Conservation (phyloP, 352 stramenopile genomes). For the Globisporangium cederbergense region DNA sequence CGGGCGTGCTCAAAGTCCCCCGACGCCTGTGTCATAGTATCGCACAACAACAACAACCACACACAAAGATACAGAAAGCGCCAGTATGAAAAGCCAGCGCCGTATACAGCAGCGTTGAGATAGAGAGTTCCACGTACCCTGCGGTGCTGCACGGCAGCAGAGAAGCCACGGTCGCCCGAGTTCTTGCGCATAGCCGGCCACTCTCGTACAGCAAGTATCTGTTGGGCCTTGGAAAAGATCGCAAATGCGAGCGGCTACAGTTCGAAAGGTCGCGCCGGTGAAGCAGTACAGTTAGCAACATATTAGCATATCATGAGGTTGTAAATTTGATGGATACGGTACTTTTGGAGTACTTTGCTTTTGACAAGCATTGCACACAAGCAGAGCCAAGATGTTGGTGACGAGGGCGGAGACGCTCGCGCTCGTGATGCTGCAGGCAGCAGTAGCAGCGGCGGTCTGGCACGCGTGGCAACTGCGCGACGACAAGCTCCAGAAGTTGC, state of each 20-base stretch:
- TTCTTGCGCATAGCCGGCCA: constrained; percentile 30
- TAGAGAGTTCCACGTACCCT: constrained; percentile 23
- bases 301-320: background rate
- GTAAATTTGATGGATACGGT: background rate
- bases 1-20: constrained; percentile 36
- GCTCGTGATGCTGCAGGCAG: constrained; percentile 16
- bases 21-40: constrained; percentile 22
- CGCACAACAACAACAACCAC: background rate
- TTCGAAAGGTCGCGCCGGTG: constrained; percentile 1
- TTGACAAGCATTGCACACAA: constrained; percentile 9
- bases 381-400: background rate
- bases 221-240: constrained; percentile 1
- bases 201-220: no score
- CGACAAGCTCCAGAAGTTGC: background rate
- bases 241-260: background rate
- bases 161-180: constrained; percentile 34
- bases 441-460: background rate
- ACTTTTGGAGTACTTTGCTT: background rate
- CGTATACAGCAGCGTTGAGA: background rate
- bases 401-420: background rate
- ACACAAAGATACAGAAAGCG: background rate
- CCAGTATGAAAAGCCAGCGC: background rate
- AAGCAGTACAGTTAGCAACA: background rate
- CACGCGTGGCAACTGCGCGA: background rate
- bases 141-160: constrained; percentile 54